Evolutionary conservation across 148 eudicot genomes (phyloP).

Genomic region (Fagopyrum homotropicum): DNA sequence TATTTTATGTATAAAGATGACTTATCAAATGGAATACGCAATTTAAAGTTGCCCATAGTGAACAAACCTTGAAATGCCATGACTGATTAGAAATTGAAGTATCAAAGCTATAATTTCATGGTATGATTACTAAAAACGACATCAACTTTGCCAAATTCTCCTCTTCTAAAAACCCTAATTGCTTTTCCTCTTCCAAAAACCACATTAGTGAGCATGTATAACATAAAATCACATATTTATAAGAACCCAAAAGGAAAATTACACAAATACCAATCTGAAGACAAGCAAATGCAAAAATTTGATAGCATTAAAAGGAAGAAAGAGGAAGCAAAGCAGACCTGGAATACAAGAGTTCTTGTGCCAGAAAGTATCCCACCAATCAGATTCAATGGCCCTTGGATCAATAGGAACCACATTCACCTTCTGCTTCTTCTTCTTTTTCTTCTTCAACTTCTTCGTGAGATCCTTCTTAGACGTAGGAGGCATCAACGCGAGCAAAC

Average conservation of each 20-base stretch:
- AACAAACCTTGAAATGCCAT: not conserved
- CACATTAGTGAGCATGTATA: not conserved
- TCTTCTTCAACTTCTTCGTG: conserved; percentile 40
- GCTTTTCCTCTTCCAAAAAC: not conserved
- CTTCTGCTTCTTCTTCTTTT: conserved; percentile 20
- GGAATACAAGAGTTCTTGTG: conserved; percentile 48
- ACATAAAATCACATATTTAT: not conserved
- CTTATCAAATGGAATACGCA: too few species aligned
- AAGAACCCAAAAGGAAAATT: conserved; percentile 1
- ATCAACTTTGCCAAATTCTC: not conserved
- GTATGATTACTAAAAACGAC: not conserved
- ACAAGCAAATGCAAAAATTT: not conserved
- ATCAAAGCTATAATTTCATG: not conserved
- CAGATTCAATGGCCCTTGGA: conserved; percentile 56
- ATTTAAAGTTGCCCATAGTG: too few species aligned
- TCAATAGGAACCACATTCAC: conserved; percentile 49
- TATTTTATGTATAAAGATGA: too few species aligned
- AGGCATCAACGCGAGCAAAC: conserved; percentile 1
- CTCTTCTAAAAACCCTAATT: conserved; percentile 1
- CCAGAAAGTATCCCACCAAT: conserved; percentile 95
- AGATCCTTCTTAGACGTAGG: conserved; percentile 27
- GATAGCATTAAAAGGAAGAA: not conserved
- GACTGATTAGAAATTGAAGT: not conserved
- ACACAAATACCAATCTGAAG: conserved; percentile 1
- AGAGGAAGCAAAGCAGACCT: conserved; percentile 28